These are phyloP conservation scores for Amanita fuliginea DNA, from an alignment of 768 basidiomycete genomes.

Conservation along the genomic window DNA sequence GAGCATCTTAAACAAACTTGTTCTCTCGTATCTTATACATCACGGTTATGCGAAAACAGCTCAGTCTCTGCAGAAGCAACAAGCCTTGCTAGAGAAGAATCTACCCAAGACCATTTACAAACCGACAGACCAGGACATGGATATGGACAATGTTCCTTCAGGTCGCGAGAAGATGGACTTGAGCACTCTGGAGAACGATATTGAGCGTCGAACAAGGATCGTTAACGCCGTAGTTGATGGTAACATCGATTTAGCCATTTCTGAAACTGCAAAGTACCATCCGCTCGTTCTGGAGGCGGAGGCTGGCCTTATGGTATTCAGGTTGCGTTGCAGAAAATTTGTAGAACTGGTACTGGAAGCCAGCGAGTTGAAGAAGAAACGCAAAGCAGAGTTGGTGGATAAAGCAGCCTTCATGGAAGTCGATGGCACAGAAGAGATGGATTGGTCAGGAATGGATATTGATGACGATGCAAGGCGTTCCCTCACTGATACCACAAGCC, in stretches of 20 bases:
- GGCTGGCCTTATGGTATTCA: slow-evolving; percentile 65
- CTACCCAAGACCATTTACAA: slow-evolving; percentile 1
- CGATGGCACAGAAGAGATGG: slow-evolving; percentile 27
- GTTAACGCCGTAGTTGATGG: slow-evolving; percentile 59
- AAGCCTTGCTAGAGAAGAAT: slow-evolving; percentile 4
- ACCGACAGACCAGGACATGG: slow-evolving; percentile 29
- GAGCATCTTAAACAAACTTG: slow-evolving; percentile 57
- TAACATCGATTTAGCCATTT: slow-evolving; percentile 59
- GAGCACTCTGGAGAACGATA: slow-evolving; percentile 32
- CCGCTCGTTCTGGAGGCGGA: slow-evolving; percentile 58
- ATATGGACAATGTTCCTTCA: slow-evolving; percentile 27
- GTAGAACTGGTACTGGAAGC: slow-evolving; percentile 72
- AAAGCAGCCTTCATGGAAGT: slow-evolving; percentile 14
- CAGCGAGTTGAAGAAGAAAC: slow-evolving; percentile 54
- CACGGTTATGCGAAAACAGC: slow-evolving; percentile 74
- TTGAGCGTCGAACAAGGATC: slow-evolving; percentile 59
- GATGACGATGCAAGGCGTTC: slow-evolving; percentile 25
- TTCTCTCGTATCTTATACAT: slow-evolving; percentile 72
- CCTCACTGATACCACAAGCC: slow-evolving; percentile 8
- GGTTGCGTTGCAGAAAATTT: slow-evolving; percentile 75
- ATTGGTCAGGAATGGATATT: slow-evolving; percentile 55
- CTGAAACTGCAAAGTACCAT: slow-evolving; percentile 42
- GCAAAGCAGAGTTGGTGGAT: slow-evolving; percentile 28
- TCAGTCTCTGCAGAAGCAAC: slow-evolving; percentile 48
- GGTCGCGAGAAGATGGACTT: slow-evolving; percentile 10